These are phyloP conservation scores for Penicillium sclerotiorum DNA, from an alignment of 2,329 filamentous ascomycete genomes.

Conservation along the genomic window DNA sequence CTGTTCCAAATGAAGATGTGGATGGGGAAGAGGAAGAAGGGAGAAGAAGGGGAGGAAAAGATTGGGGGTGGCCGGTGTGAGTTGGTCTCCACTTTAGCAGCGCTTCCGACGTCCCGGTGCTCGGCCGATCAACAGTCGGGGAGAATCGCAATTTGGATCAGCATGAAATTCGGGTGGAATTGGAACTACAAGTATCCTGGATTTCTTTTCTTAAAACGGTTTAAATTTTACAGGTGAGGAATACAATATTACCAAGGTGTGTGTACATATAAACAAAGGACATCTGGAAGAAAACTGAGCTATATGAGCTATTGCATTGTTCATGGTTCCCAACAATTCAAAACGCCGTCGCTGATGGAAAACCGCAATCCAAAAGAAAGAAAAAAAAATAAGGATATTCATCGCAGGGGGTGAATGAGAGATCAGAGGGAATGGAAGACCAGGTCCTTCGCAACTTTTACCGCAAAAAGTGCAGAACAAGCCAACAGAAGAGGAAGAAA, in stretches of 20 bases:
- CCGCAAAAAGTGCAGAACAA: slow-evolving; percentile 82
- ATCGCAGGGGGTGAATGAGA: background rate
- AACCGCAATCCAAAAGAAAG: slow-evolving; percentile 1
- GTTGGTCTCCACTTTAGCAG: slow-evolving; percentile 13
- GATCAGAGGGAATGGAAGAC: background rate
- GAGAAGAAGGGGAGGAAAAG: slow-evolving; percentile 15
- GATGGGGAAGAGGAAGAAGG: slow-evolving; percentile 23
- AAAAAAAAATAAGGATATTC: background rate
- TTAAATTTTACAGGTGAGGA: background rate
- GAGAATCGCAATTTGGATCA: slow-evolving; percentile 4
- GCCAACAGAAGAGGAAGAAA: slow-evolving; percentile 90
- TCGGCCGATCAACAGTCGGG: slow-evolving; percentile 15
- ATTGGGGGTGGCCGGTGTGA: slow-evolving; percentile 14
- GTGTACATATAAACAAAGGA: background rate
- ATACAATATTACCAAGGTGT: background rate
- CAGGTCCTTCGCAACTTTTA: slow-evolving; percentile 42
- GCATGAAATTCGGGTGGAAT: background rate
- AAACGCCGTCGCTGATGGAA: slow-evolving; percentile 37
- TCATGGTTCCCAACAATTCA: slow-evolving; percentile 2
- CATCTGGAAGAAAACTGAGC: too few relatives aligned
- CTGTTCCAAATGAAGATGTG: slow-evolving; percentile 10
- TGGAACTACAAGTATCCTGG: background rate
- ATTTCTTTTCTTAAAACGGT: background rate
- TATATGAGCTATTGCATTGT: background rate
- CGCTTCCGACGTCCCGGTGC: slow-evolving; percentile 23